Conservation (phyloP, 2,329 filamentous ascomycete genomes). For the Mariannaea sp. region DNA sequence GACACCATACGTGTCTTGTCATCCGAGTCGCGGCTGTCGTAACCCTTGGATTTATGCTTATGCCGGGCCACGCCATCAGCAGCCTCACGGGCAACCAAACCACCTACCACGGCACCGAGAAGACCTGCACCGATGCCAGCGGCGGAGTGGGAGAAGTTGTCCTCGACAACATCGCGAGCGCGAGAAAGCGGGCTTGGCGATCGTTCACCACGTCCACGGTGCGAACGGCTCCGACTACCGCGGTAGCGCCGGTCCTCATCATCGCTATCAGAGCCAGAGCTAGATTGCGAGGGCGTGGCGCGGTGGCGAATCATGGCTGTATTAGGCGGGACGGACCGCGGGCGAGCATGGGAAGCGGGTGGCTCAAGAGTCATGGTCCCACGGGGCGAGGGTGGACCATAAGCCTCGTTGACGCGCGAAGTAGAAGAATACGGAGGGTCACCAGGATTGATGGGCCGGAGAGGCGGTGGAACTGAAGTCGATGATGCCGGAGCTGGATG, state of each 20-base stretch:
- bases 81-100: constrained; percentile 56
- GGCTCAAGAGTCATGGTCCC: constrained; percentile 40
- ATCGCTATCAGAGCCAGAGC: constrained; percentile 32
- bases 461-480: constrained; percentile 23
- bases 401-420: constrained; percentile 36
- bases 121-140: constrained; percentile 57
- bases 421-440: constrained; percentile 30
- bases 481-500: constrained; percentile 26
- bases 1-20: constrained; percentile 48
- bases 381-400: constrained; percentile 28
- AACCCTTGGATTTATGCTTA: constrained; percentile 36
- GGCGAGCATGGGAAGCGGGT: constrained; percentile 34
- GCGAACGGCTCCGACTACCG: constrained; percentile 26
- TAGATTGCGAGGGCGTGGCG: constrained; percentile 20
- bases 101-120: constrained; percentile 59
- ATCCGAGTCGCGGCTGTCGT: constrained; percentile 34
- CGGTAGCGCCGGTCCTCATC: constrained; percentile 34
- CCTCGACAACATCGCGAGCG: constrained; percentile 48
- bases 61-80: constrained; percentile 47
- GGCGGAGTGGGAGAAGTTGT: constrained; percentile 54
- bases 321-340: constrained; percentile 43
- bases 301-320: constrained; percentile 33
- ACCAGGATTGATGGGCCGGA: constrained; percentile 6
- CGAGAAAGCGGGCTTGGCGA: constrained; percentile 45
- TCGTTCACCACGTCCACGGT: constrained; percentile 32